Evolutionary conservation across 2,329 filamentous ascomycete genomes (phyloP).

Genomic region (Lecanicillium sp.): DNA sequence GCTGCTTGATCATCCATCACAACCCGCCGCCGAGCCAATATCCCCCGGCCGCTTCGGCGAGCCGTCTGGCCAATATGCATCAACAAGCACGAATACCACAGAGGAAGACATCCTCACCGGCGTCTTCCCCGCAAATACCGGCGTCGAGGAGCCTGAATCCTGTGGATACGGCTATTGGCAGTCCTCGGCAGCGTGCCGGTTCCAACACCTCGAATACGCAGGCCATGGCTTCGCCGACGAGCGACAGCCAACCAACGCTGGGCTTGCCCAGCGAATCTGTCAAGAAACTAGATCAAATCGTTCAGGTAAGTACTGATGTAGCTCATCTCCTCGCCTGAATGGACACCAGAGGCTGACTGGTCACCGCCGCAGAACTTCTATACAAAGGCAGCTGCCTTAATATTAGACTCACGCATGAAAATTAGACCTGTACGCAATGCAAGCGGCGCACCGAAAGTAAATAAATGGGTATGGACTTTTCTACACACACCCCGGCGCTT

Average conservation of each 20-base stretch:
- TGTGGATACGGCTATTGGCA: conserved; percentile 15
- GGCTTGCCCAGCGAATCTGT: conserved; percentile 58
- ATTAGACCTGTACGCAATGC: conserved; percentile 44
- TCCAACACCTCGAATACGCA: conserved; percentile 36
- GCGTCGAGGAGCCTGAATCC: conserved; percentile 32
- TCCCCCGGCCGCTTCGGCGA: neutral
- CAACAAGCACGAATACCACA: conserved; percentile 76
- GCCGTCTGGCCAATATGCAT: conserved; percentile 55
- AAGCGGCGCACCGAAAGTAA: conserved; percentile 51
- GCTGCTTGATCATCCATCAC: conserved; percentile 1
- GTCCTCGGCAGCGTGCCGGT: conserved; percentile 31
- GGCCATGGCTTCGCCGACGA: conserved; percentile 38
- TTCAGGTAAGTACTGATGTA: conserved; percentile 74
- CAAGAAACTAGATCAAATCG: conserved; percentile 84
- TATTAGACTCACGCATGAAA: conserved; percentile 72
- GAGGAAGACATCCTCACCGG: conserved; percentile 59
- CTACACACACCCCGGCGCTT: neutral
- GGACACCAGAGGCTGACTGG: no score
- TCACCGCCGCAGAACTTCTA: conserved; percentile 99
- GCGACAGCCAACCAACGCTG: conserved; percentile 31
- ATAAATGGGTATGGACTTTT: conserved; percentile 69
- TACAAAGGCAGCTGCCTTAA: conserved; percentile 75
- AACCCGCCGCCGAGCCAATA: neutral
- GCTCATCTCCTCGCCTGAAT: no score
- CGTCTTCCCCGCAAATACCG: conserved; percentile 64